Conservation (phyloP, 2,329 filamentous ascomycete species). For the Taxawa tesnikishii region DNA sequence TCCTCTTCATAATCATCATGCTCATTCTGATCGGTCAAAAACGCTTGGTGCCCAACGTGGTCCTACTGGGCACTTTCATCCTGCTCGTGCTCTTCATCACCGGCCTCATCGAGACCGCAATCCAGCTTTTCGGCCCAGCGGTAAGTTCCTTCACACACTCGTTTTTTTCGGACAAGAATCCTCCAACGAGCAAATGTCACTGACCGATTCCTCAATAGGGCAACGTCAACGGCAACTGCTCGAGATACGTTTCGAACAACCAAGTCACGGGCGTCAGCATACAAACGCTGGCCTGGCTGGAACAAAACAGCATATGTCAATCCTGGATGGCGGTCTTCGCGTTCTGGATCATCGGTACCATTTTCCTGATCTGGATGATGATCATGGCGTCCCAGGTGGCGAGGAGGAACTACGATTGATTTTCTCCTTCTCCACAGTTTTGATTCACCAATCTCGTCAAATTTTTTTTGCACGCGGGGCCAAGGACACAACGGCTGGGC, state of each 20-base stretch:
- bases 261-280: slow-evolving; percentile 35
- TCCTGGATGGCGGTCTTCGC: slow-evolving; percentile 53
- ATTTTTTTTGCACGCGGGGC: too few species aligned
- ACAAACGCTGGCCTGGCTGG: slow-evolving; percentile 48
- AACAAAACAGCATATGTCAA: slow-evolving; percentile 51
- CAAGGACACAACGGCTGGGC: too few species aligned
- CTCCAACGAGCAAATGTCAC: too few species aligned
- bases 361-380: slow-evolving; percentile 57
- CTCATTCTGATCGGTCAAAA: slow-evolving; percentile 43
- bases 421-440: neutral
- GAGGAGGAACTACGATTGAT: slow-evolving; percentile 8
- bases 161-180: too few species aligned
- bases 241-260: slow-evolving; percentile 42
- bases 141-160: too few species aligned
- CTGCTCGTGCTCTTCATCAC: slow-evolving; percentile 50
- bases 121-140: slow-evolving; percentile 45
- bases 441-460: too few species aligned
- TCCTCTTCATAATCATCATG: slow-evolving; percentile 47
- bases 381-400: slow-evolving; percentile 33
- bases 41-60: slow-evolving; percentile 44
- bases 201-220: slow-evolving; percentile 15
- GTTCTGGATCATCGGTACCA: slow-evolving; percentile 49
- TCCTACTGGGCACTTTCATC: slow-evolving; percentile 49
- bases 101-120: slow-evolving; percentile 49
- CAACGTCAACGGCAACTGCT: slow-evolving; percentile 47